These are phyloP conservation scores for Fusarium praegraminearum DNA, from an alignment of 2,329 filamentous ascomycete genomes.

Conservation along the genomic window DNA sequence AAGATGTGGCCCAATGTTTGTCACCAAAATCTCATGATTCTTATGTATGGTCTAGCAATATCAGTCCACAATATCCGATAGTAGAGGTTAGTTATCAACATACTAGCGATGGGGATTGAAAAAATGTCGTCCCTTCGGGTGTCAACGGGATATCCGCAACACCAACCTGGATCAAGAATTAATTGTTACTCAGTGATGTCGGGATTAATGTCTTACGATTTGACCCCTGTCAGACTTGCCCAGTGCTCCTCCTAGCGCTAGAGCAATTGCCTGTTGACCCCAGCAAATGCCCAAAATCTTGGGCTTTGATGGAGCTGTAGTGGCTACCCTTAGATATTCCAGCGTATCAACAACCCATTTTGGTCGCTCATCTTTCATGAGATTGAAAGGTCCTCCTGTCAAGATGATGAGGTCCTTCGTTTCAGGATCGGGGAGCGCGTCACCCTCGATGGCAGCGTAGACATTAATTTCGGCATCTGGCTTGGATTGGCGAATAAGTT, in stretches of 20 bases:
- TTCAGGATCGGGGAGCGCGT: neutral
- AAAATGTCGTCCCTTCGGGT: neutral
- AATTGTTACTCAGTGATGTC: accelerated
- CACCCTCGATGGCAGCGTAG: neutral
- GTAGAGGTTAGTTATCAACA: neutral
- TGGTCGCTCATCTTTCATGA: neutral
- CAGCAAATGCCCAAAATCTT: conserved; percentile 3
- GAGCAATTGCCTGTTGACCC: conserved; percentile 7
- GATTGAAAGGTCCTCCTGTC: conserved; percentile 2
- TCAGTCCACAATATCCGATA: neutral
- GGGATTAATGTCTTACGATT: neutral
- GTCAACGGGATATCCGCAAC: neutral
- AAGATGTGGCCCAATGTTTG: neutral
- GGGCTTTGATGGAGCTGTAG: neutral
- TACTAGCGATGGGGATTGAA: neutral
- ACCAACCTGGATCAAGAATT: neutral
- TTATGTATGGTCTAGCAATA: neutral
- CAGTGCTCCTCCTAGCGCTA: neutral
- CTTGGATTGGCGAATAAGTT: neutral
- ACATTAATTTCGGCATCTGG: neutral
- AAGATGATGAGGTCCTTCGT: neutral
- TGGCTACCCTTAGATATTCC: neutral
- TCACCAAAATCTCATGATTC: conserved; percentile 1
- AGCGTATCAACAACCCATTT: neutral
- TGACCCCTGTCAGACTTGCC: neutral